phyloP scores from a whole-genome alignment of 192 early-diverging fungal genomes.

The Backusella westeae region DNA sequence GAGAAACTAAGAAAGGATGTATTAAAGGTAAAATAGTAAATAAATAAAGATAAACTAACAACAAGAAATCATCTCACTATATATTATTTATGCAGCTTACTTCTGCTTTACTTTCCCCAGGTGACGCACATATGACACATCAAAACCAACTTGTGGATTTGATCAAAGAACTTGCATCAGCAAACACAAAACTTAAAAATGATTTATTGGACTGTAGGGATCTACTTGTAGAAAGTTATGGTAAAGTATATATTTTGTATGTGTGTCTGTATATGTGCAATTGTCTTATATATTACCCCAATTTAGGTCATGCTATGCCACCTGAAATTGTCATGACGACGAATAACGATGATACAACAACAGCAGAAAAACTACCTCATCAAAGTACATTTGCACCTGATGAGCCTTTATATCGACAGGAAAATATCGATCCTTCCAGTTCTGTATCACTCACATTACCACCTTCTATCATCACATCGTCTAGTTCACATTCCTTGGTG shows the following conservation, averaged over 20 bases:
- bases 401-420: not conserved
- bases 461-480: not conserved
- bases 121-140: conserved; percentile 6
- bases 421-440: not conserved
- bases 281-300: too few species aligned
- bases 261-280: too few species aligned
- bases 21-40: conserved; percentile 26
- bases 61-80: conserved; percentile 1
- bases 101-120: conserved; percentile 2
- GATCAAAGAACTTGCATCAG: conserved; percentile 55
- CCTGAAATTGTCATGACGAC: not conserved
- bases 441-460: not conserved
- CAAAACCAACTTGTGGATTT: conserved; percentile 46
- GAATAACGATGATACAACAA: not conserved
- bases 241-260: not conserved
- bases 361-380: not conserved
- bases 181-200: conserved; percentile 48
- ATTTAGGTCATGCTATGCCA: not conserved
- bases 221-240: conserved; percentile 43
- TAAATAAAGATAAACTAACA: not conserved
- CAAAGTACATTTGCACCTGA: not conserved
- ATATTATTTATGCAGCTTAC: not conserved
- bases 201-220: conserved; percentile 49
- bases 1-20: conserved; percentile 32
- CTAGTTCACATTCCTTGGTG: not conserved